These are phyloP conservation scores for Beauveria brongniartii DNA, from an alignment of 2,329 filamentous ascomycete species.

Conservation along the genomic window DNA sequence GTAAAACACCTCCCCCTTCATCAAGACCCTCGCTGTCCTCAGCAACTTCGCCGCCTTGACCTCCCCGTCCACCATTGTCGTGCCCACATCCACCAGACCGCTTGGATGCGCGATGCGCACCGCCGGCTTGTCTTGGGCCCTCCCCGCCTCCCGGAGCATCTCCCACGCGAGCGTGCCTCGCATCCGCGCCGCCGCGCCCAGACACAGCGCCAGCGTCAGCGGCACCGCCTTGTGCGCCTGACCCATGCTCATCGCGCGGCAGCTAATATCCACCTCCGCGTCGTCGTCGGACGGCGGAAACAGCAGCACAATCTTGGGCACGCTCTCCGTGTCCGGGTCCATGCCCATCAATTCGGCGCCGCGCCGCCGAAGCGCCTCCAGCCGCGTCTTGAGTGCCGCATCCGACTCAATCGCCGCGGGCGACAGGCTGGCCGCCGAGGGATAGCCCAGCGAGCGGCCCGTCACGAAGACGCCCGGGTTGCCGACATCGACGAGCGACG, in stretches of 20 bases:
- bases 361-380: conserved; percentile 48
- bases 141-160: not conserved
- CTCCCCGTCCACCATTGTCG: conserved; percentile 28
- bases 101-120: conserved; percentile 40
- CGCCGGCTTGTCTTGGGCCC: conserved; percentile 12
- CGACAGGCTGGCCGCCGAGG: conserved; percentile 41
- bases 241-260: conserved; percentile 44
- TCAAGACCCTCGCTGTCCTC: conserved; percentile 40
- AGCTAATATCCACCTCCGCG: conserved; percentile 30
- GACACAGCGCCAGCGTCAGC: conserved; percentile 45
- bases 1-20: conserved; percentile 42
- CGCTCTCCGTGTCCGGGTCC: conserved; percentile 34
- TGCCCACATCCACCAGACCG: conserved; percentile 38
- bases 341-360: conserved; percentile 57
- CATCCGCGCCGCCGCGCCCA: conserved; percentile 39
- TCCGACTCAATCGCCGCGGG: conserved; percentile 46
- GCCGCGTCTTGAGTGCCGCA: conserved; percentile 30
- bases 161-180: conserved; percentile 31
- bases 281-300: conserved; percentile 29
- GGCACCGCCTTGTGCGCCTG: conserved; percentile 50
- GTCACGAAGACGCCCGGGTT: conserved; percentile 57
- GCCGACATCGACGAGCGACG: conserved; percentile 54
- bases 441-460: conserved; percentile 17
- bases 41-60: conserved; percentile 37
- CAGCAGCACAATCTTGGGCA: conserved; percentile 53